phyloP scores from a whole-genome alignment of 805 yeast genomes.

The Maudiozyma barnettii region DNA sequence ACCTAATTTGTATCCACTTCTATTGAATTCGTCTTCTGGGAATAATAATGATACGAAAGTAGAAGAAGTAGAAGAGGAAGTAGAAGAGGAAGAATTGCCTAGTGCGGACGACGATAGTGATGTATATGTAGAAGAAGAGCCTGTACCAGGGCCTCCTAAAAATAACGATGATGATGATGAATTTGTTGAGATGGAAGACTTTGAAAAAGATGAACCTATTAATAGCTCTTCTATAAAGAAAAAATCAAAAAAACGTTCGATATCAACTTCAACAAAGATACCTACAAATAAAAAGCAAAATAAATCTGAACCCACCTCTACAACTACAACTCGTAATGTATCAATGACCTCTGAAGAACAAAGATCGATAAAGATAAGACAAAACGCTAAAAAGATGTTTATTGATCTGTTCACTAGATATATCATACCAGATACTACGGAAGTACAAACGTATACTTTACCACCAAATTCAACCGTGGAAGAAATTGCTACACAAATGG shows the following conservation, averaged over 20 bases:
- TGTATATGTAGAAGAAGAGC: constrained; percentile 11
- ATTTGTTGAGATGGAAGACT: background rate
- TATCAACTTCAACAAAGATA: background rate
- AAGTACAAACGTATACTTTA: constrained; percentile 7
- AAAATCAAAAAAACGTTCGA: constrained; percentile 2
- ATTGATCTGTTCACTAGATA: constrained; percentile 34
- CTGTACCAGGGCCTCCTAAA: background rate
- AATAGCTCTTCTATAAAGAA: too few species aligned
- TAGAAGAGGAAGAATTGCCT: constrained; percentile 6
- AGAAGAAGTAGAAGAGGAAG: background rate
- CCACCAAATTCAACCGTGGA: constrained; percentile 29
- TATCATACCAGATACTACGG: constrained; percentile 25
- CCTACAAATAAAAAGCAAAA: background rate
- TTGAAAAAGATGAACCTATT: background rate
- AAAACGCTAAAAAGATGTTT: constrained; percentile 45
- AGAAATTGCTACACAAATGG: constrained; percentile 36
- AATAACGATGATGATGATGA: background rate
- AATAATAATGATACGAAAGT: background rate
- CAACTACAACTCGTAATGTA: background rate
- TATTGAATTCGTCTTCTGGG: constrained; percentile 7
- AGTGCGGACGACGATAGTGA: constrained; percentile 9
- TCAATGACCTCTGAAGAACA: background rate
- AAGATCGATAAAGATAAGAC: constrained; percentile 32
- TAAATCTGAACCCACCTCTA: background rate
- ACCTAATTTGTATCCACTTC: constrained; percentile 31